Evolutionary conservation across 179 eudicot genomes (phyloP).

Genomic region (Camellia oleifera): DNA sequence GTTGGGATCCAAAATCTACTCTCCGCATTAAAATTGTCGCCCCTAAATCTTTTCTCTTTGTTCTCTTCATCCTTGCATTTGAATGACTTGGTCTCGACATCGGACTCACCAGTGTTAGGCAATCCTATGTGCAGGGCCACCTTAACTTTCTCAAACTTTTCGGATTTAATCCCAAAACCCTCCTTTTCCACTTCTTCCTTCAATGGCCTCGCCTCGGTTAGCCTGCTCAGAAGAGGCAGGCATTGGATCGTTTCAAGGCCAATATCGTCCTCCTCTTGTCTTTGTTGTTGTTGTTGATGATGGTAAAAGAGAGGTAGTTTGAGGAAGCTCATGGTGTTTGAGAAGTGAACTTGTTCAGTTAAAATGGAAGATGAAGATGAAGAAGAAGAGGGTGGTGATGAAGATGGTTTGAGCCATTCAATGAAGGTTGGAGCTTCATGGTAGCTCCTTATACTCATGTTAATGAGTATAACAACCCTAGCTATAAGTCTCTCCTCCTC

Average conservation of each 20-base stretch:
- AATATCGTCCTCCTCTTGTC: conserved; percentile 12
- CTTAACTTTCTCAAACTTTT: conserved; percentile 36
- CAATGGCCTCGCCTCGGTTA: conserved; percentile 31
- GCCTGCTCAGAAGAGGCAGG: conserved; percentile 61
- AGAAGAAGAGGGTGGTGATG: conserved; percentile 34
- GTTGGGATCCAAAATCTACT: conserved; percentile 94
- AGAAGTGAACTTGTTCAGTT: conserved; percentile 17
- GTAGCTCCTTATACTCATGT: conserved; percentile 23
- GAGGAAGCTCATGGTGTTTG: conserved; percentile 37
- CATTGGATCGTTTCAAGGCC: conserved; percentile 39
- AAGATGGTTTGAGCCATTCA: conserved; percentile 65
- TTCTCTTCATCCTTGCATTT: conserved; percentile 25
- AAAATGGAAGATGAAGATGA: conserved; percentile 20
- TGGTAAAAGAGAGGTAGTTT: conserved; percentile 27
- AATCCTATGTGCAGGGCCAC: conserved; percentile 72
- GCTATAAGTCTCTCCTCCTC: conserved; percentile 21
- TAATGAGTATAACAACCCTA: background rate
- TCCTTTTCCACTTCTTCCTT: conserved; percentile 15
- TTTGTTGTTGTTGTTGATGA: conserved; percentile 16
- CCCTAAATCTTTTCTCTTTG: conserved; percentile 12
- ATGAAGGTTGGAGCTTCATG: conserved; percentile 48
- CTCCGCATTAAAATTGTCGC: conserved; percentile 32
- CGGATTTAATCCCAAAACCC: conserved; percentile 17
- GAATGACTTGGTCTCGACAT: conserved; percentile 21
- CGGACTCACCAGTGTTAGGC: conserved; percentile 37